Conservation (phyloP, 2,329 filamentous ascomycete genomes). For the Pestalotiopsis sp. region DNA sequence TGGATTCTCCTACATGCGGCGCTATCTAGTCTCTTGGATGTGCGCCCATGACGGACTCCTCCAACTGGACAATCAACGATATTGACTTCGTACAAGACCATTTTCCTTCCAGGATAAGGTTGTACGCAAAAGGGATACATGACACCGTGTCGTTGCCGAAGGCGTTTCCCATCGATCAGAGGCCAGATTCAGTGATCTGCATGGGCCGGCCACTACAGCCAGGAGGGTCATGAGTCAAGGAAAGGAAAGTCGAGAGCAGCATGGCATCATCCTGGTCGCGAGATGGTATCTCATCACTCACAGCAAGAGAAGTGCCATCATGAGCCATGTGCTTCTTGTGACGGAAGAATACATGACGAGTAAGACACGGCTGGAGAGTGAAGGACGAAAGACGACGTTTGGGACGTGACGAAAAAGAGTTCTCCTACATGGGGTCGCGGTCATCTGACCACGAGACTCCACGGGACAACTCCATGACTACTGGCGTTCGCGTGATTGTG, state of each 20-base stretch:
- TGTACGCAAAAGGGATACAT: background rate
- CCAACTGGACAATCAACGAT: background rate
- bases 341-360: background rate
- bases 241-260: background rate
- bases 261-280: background rate
- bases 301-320: background rate
- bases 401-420: background rate
- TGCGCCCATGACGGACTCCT: background rate
- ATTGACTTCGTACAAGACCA: background rate
- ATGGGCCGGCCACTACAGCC: background rate
- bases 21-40: background rate
- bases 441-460: slow-evolving; percentile 1
- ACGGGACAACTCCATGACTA: background rate
- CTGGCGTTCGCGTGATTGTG: background rate
- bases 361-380: background rate
- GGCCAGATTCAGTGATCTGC: background rate
- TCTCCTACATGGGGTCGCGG: background rate
- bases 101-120: background rate
- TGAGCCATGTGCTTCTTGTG: background rate
- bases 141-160: background rate
- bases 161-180: background rate
- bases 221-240: background rate
- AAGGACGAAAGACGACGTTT: background rate
- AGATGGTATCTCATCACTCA: background rate
- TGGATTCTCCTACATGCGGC: background rate